Evolutionary conservation across 225 moss, liverwort and hornwort species (phyloP), one percentile per base, ranked within the genome.

Genomic region (Lunularia cruciata): DNA sequence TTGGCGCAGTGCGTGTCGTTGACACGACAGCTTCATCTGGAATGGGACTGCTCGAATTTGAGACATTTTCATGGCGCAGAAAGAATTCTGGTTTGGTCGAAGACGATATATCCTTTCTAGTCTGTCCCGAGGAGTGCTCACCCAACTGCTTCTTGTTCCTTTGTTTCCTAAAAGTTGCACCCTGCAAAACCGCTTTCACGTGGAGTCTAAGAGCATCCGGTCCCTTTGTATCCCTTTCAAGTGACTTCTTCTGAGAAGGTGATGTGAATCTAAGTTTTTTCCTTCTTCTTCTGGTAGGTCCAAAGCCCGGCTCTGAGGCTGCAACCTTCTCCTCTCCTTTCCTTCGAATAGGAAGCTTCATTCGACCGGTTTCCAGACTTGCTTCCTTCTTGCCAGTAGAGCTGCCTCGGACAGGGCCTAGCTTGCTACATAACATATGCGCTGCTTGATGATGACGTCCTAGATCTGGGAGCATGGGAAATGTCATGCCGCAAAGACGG

Each of bases 391-490:
- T 72, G 33, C 36, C 63, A 38, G 68, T 15, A 3, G 53, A 38
- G 4, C 32, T 68, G 7, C 19, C 63, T 14, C 20, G 60, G 31
- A 18, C 27, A 30, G 39, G 28, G 22, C 49, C 67, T 38, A 20
- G 18, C 18, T 30, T 43, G 15, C 43, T 57, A 51, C 48, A 51
- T 16, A 15, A 28, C 71, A 38, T 75, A 63, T 93, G 90, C 38
- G 78, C 79, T 63, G 80, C 83, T 72, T 87, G 86, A 78, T 89
- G 86, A 81, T 95, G 94, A 37, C 83, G 87, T 70, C 78, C 86
- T 47, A 91, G 74, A 54, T 91, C 91, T 30, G 89, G 87, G 47
- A 86, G 72, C 73, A 84, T 73, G 26, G 70, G 78, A 49, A 91
- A 95, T 45, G 45, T 89, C 73, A 73, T 75, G 25, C 77, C 64